Base-by-base conservation (phyloP, 768 basidiomycete genomes). In the Lactarius indigo region DNA sequence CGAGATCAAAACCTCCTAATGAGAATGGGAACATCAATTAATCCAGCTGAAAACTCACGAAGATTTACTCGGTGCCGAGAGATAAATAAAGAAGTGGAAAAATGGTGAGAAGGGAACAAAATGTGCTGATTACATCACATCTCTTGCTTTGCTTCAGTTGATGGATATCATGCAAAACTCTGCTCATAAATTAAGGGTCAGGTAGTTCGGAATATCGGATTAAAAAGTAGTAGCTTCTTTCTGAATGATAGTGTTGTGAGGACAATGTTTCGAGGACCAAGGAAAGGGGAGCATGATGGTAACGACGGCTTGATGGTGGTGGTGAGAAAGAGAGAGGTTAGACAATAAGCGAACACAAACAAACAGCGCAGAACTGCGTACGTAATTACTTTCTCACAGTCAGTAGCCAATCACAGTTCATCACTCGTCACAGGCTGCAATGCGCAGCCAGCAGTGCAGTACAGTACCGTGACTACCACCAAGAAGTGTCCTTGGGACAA, bases 321-420 rank as follows among this genome's bases (percentile, higher is more conserved):
- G 55, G 68, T 65, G 30, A 41, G 50, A 44, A 57, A 30, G 44
- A 37, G 42, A 66, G 54, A 35, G n/a, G 20, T 5, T 1, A 10
- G 7, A 5, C 39, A n/a, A 57, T 10, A 35, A 47, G 20, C 26
- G 28, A 37, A 41, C 35, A n/a, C 58, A 44, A 59, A 56, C 66
- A 59, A 28, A 50, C n/a, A 13, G 41, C 6, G 30, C 23, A 1
- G 55, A 59, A 55, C n/a, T 37, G n/a, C 15, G 20, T 44, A 68
- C 42, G 63, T 68, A 68, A 68, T 26, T 37, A 18, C 3, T 47
- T 31, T 60, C 66, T 39, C 66, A 68, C 58, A 15, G 1, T 15
- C 30, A 57, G 63, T 17, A 23, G 55, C 28, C 55, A 56, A 30
- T 33, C 30, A 33, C 30, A 56, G 17, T 18, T 18, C 13, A 30